Evolutionary conservation across 306 rosid genomes (phyloP).

Genomic region (Amphicarpaea edgeworthii): DNA sequence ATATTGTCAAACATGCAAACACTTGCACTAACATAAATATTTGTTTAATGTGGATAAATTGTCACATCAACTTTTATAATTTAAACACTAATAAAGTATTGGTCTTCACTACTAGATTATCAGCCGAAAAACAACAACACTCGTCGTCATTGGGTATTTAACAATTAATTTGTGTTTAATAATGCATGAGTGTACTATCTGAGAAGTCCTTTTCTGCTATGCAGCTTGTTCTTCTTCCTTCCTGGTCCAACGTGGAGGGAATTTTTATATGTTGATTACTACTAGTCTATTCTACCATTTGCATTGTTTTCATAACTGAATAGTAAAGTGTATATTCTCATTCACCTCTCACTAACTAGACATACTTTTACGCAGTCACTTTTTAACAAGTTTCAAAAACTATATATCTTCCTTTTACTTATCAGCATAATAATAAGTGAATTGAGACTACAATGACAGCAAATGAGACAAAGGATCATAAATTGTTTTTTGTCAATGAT

Average conservation of each 20-base stretch:
- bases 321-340: not conserved
- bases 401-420: not conserved
- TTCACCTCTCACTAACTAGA: not conserved
- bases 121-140: conserved; percentile 16
- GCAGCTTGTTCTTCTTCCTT: conserved; percentile 23
- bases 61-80: conserved; percentile 52
- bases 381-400: not conserved
- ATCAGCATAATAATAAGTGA: not conserved
- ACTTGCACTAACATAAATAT: conserved; percentile 25
- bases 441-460: conserved; percentile 1
- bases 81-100: conserved; percentile 30
- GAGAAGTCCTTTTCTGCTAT: conserved; percentile 30
- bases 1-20: conserved; percentile 16
- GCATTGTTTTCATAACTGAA: not conserved
- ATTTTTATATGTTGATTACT: not conserved
- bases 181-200: conserved; percentile 19
- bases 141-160: conserved; percentile 20
- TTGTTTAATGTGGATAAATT: conserved; percentile 26
- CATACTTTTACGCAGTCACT: not conserved
- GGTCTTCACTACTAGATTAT: conserved; percentile 24
- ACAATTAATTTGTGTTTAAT: conserved; percentile 40
- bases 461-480: conserved; percentile 6
- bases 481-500: conserved; percentile 34
- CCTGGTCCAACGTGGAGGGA: conserved; percentile 35
- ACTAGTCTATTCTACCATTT: not conserved